Evolutionary conservation across 2,329 filamentous ascomycete species (phyloP).

Genomic region (Scopulariopsis brevicaulis): DNA sequence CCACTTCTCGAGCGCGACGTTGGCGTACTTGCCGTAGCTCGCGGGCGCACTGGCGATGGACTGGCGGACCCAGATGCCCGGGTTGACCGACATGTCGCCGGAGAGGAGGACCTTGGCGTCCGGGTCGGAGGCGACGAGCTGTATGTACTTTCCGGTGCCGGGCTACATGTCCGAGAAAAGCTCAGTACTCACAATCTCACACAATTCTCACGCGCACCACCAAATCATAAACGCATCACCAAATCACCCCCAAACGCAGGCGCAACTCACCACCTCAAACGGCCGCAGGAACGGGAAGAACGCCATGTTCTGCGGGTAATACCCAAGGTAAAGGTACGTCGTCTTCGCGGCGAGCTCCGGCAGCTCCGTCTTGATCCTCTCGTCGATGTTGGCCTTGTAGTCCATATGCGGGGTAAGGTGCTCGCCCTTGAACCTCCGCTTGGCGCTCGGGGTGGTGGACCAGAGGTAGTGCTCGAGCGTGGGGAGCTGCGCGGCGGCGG

Average conservation of each 20-base stretch:
- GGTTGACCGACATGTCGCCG: slow-evolving; percentile 12
- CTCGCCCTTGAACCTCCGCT: slow-evolving; percentile 18
- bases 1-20: slow-evolving; percentile 13
- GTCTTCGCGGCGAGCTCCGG: slow-evolving; percentile 21
- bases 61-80: slow-evolving; percentile 14
- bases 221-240: too few relatives aligned
- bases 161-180: not conserved
- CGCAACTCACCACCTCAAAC: not conserved
- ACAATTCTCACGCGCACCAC: too few relatives aligned
- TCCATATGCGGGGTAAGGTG: slow-evolving; percentile 26
- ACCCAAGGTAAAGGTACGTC: slow-evolving; percentile 24
- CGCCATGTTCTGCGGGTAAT: slow-evolving; percentile 20
- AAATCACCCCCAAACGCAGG: not conserved
- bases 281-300: not conserved
- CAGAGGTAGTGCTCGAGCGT: slow-evolving; percentile 31
- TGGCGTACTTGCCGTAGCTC: slow-evolving; percentile 11
- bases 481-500: slow-evolving; percentile 18
- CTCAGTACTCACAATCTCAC: too few relatives aligned
- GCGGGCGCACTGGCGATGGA: slow-evolving; percentile 7
- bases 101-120: slow-evolving; percentile 12
- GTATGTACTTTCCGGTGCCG: slow-evolving; percentile 7
- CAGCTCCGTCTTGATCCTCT: slow-evolving; percentile 22
- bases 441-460: slow-evolving; percentile 27
- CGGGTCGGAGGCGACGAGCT: slow-evolving; percentile 10
- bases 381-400: slow-evolving; percentile 27